A percentile compares a stretch with the other conserved stretches of the same genome.
These are phyloP conservation scores for Neurospora pannonica DNA, from an alignment of 495 filamentous ascomycete genomes.

Conservation along the genomic window DNA sequence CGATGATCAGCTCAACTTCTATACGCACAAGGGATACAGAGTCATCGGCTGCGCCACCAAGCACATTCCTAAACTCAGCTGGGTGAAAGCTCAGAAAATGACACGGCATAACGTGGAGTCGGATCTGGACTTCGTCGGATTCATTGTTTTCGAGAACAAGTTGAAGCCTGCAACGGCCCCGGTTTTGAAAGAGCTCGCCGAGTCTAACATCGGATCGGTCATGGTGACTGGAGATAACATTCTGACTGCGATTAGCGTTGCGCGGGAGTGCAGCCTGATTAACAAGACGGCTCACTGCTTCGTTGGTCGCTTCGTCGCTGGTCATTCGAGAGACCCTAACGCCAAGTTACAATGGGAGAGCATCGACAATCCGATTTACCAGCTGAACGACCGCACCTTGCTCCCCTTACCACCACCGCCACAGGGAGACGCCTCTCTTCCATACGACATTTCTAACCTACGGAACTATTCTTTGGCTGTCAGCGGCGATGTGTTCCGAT, in stretches of 20 bases:
- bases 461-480: constrained; percentile 81
- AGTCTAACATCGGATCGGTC: constrained; percentile 77
- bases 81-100: constrained; percentile 93
- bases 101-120: constrained; percentile 75
- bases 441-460: constrained; percentile 69
- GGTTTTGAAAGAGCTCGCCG: constrained; percentile 72
- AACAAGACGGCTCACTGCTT: constrained; percentile 77
- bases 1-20: constrained; percentile 75
- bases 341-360: constrained; percentile 79
- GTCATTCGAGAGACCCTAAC: constrained; percentile 58
- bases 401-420: constrained; percentile 61
- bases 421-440: constrained; percentile 70
- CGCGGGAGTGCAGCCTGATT: constrained; percentile 82
- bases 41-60: constrained; percentile 96
- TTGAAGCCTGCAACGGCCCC: constrained; percentile 72
- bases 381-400: constrained; percentile 67
- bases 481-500: constrained; percentile 89
- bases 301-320: constrained; percentile 77
- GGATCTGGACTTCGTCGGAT: constrained; percentile 77
- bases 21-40: constrained; percentile 90
- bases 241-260: constrained; percentile 92
- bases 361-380: constrained; percentile 69
- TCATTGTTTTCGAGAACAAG: constrained; percentile 99
- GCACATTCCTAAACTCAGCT: constrained; percentile 74
- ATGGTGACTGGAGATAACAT: constrained; percentile 99